These are phyloP conservation scores for Chaetomiaceae sp. DNA, from an alignment of 2,329 filamentous ascomycete genomes.

Conservation along the genomic window DNA sequence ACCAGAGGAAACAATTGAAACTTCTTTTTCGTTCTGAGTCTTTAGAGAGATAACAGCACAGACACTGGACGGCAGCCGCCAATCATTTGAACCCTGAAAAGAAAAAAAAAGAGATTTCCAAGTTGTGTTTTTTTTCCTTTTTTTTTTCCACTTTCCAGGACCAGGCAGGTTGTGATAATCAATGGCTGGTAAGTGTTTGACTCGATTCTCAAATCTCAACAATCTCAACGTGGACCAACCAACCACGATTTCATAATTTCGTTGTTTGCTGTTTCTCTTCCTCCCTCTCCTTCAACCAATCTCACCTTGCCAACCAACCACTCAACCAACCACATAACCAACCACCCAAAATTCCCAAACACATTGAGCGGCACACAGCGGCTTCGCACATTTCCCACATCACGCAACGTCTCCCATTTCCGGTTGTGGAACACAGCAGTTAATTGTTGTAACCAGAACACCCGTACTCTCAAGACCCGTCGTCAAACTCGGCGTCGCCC, in stretches of 20 bases:
- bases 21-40: no score
- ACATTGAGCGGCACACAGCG: not conserved
- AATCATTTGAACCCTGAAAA: no score
- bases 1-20: no score
- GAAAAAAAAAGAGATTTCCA: no score
- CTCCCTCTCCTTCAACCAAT: not conserved
- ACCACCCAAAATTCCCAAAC: not conserved
- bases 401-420: no score
- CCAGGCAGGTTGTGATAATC: not conserved
- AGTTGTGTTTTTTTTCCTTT: not conserved
- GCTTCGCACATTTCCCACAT: not conserved
- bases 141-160: not conserved
- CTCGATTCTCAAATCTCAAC: not conserved
- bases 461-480: conserved; percentile 26
- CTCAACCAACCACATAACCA: no score
- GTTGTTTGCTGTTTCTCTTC: not conserved
- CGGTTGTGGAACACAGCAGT: conserved; percentile 14
- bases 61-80: no score
- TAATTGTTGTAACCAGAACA: conserved; percentile 23
- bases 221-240: no score
- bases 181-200: conserved; percentile 22
- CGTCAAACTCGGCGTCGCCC: conserved; percentile 34
- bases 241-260: no score
- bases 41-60: no score
- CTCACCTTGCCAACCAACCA: not conserved